Evolutionary conservation across 805 yeast genomes (phyloP).

Genomic region (Wickerhamomyces pijperi): DNA sequence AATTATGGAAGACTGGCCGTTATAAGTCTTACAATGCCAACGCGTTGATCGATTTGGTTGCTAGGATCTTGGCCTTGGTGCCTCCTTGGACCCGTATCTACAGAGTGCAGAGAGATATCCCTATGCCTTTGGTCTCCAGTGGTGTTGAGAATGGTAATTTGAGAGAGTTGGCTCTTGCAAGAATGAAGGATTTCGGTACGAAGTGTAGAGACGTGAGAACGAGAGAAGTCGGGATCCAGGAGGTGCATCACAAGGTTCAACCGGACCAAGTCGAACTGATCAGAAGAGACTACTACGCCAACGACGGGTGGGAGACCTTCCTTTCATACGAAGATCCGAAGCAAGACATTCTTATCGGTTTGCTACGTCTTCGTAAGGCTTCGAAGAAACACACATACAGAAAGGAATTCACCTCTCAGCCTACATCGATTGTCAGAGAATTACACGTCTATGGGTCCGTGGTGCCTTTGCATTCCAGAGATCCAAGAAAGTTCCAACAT

Average conservation of each 20-base stretch:
- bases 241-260: conserved; percentile 90
- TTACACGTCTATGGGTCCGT: conserved; percentile 96
- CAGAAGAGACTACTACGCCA: conserved; percentile 92
- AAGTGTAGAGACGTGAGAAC: conserved; percentile 94
- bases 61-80: conserved; percentile 88
- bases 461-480: conserved; percentile 91
- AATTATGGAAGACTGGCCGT: conserved; percentile 92
- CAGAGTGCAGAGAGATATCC: conserved; percentile 97
- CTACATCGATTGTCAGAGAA: conserved; percentile 91
- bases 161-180: conserved; percentile 87
- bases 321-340: conserved; percentile 93
- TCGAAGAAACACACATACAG: conserved; percentile 83
- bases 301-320: conserved; percentile 98
- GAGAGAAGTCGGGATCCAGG: conserved; percentile 97
- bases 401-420: conserved; percentile 75
- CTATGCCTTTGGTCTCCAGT: conserved; percentile 95
- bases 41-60: conserved; percentile 87
- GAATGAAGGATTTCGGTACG: conserved; percentile 98
- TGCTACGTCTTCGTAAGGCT: conserved; percentile 79
- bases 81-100: conserved; percentile 99
- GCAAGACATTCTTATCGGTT: conserved; percentile 89
- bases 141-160: conserved; percentile 98
- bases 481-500: conserved; percentile 96
- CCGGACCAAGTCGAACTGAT: conserved; percentile 96
- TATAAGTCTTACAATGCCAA: conserved; percentile 93